Percentiles rank a stretch among this genome's conserved stretches.
These are phyloP conservation scores for Fraxinus sp. DNA, from an alignment of 305 asterid species.

Conservation along the genomic window DNA sequence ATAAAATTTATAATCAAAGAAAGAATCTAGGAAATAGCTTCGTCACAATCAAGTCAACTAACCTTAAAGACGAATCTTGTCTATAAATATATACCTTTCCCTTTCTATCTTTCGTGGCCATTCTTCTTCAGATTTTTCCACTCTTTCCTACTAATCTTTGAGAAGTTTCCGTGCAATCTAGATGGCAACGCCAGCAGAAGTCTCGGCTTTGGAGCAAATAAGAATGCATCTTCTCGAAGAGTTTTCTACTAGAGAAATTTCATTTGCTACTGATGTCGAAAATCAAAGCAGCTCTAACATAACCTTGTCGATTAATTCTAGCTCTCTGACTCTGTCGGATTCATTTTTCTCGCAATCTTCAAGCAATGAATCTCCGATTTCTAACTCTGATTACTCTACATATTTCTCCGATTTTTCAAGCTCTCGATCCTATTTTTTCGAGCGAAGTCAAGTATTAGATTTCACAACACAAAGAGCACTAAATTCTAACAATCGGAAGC, in stretches of 20 bases:
- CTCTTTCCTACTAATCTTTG: no score
- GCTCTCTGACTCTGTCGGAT: neutral
- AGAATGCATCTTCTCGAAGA: slow-evolving; percentile 41
- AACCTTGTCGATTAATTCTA: neutral
- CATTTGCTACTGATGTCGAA: neutral
- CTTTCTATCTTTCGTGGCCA: no score
- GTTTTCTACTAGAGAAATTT: slow-evolving; percentile 2
- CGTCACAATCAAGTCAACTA: no score
- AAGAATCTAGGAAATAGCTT: no score
- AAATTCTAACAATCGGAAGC: neutral
- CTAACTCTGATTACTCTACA: neutral
- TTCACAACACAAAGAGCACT: slow-evolving; percentile 12
- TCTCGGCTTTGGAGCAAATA: slow-evolving; percentile 35
- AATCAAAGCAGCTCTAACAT: neutral
- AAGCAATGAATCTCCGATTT: slow-evolving; percentile 10
- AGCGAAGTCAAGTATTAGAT: slow-evolving; percentile 5
- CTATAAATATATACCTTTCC: no score
- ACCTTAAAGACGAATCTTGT: no score
- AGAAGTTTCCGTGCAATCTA: neutral
- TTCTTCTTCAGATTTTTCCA: no score
- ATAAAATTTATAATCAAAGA: no score
- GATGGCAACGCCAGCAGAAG: neutral
- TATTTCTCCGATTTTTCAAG: neutral
- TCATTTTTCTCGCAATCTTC: slow-evolving; percentile 1
- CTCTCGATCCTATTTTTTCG: neutral